These are phyloP conservation scores for Meredithiella fracta DNA, from an alignment of 2,329 filamentous ascomycete species.

Conservation along the genomic window DNA sequence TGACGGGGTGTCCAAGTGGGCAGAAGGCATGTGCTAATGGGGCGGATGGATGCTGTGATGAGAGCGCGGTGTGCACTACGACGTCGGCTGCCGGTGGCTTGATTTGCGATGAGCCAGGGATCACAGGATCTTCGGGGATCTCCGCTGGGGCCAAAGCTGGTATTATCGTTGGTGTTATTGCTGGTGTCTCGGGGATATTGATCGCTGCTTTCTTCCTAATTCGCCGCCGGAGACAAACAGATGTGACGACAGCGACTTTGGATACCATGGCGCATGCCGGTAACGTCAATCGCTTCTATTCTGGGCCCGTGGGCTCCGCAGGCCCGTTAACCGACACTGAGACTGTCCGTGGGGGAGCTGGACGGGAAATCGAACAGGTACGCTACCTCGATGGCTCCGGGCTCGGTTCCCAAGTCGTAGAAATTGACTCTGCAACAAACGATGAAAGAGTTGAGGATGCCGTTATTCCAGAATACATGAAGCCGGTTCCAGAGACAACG, in stretches of 20 bases:
- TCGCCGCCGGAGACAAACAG: neutral
- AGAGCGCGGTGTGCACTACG: slow-evolving; percentile 27
- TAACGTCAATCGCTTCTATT: neutral
- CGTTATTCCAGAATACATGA: neutral
- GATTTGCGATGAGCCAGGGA: slow-evolving; percentile 23
- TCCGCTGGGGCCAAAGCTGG: slow-evolving; percentile 37
- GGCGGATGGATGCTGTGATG: slow-evolving; percentile 32
- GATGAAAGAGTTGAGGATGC: neutral
- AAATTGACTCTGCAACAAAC: neutral
- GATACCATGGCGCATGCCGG: neutral
- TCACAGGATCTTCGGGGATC: slow-evolving; percentile 19
- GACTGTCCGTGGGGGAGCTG: too few species aligned
- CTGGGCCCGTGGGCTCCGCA: neutral
- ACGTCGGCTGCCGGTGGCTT: slow-evolving; percentile 20
- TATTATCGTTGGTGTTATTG: slow-evolving; percentile 36
- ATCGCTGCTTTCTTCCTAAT: slow-evolving; percentile 22
- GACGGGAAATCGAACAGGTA: too few species aligned
- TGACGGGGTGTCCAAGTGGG: slow-evolving; percentile 29
- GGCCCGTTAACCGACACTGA: neutral
- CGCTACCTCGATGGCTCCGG: too few species aligned
- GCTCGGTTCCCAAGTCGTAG: slow-evolving; percentile 24
- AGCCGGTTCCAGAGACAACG: slow-evolving; percentile 18
- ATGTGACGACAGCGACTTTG: neutral
- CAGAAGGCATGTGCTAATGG: slow-evolving; percentile 30
- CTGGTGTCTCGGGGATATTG: slow-evolving; percentile 27